Conservation (phyloP, 768 basidiomycete genomes). For the Dioszegia hungarica region DNA sequence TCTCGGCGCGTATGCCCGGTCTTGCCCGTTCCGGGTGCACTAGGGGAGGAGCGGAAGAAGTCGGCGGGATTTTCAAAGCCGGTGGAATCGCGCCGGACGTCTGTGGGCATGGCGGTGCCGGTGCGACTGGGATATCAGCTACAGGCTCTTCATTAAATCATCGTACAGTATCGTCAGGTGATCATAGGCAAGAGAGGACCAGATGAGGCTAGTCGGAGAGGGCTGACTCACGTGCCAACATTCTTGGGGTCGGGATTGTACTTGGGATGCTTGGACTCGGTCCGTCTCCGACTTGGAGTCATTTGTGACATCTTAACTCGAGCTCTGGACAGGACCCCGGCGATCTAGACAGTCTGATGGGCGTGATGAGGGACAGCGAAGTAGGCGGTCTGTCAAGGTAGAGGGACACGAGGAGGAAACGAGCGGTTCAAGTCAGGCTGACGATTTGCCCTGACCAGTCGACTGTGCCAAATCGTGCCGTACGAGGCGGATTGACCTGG, state of each 20-base stretch:
- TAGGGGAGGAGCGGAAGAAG: constrained; percentile 43
- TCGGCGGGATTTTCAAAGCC: constrained; percentile 48
- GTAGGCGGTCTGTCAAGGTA: no score
- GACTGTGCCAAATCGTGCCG: no score
- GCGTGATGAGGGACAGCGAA: no score
- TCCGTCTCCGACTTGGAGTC: constrained; percentile 16
- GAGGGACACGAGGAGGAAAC: no score
- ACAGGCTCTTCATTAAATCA: background rate
- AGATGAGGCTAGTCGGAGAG: background rate
- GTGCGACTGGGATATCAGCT: constrained; percentile 32
- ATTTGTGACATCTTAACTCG: background rate
- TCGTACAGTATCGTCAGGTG: background rate
- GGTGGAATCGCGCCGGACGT: constrained; percentile 35
- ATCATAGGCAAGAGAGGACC: background rate
- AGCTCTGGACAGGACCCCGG: no score
- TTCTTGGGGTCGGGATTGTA: constrained; percentile 43
- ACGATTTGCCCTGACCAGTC: no score
- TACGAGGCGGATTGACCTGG: no score
- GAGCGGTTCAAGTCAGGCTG: no score
- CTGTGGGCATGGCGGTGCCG: constrained; percentile 41
- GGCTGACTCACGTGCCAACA: constrained; percentile 42
- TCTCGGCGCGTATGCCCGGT: background rate
- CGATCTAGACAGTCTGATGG: no score
- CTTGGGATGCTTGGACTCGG: constrained; percentile 22
- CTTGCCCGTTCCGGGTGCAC: background rate